Evolutionary conservation across 208 protist genomes (phyloP).

Genomic region (Herpetomonas tarakana): DNA sequence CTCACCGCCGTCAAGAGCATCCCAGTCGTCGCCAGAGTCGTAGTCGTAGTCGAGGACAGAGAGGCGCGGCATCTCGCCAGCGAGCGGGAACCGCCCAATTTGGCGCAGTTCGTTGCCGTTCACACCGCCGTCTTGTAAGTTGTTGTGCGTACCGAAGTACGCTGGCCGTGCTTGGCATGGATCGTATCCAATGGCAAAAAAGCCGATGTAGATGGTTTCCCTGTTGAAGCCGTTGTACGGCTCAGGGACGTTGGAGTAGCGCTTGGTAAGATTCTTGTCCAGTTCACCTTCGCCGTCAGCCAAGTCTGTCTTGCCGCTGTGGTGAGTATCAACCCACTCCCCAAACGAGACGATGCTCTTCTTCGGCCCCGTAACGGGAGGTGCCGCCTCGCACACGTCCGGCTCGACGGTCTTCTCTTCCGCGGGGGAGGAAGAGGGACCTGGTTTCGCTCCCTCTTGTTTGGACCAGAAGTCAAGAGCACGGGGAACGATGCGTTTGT

Average conservation of each 20-base stretch:
- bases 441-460: slow-evolving; percentile 5
- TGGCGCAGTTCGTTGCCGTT: slow-evolving; percentile 55
- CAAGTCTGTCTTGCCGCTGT: too few species aligned
- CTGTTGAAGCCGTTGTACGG: slow-evolving; percentile 47
- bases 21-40: slow-evolving; percentile 88
- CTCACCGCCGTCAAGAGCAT: slow-evolving; percentile 74
- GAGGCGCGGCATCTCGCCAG: slow-evolving; percentile 53
- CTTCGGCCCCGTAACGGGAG: neutral
- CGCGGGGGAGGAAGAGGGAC: neutral
- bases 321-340: slow-evolving; percentile 1
- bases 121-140: slow-evolving; percentile 44
- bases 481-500: slow-evolving; percentile 64
- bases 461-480: slow-evolving; percentile 63
- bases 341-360: neutral
- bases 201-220: slow-evolving; percentile 72
- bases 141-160: slow-evolving; percentile 86
- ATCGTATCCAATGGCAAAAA: slow-evolving; percentile 84
- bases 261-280: neutral
- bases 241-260: neutral
- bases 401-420: neutral
- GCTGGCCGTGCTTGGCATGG: slow-evolving; percentile 79
- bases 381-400: neutral
- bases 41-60: slow-evolving; percentile 86
- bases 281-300: too few species aligned
- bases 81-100: slow-evolving; percentile 42